Evolutionary conservation across 257 asterid genomes (phyloP).

Genomic region (Jaltomata sinuosa): DNA sequence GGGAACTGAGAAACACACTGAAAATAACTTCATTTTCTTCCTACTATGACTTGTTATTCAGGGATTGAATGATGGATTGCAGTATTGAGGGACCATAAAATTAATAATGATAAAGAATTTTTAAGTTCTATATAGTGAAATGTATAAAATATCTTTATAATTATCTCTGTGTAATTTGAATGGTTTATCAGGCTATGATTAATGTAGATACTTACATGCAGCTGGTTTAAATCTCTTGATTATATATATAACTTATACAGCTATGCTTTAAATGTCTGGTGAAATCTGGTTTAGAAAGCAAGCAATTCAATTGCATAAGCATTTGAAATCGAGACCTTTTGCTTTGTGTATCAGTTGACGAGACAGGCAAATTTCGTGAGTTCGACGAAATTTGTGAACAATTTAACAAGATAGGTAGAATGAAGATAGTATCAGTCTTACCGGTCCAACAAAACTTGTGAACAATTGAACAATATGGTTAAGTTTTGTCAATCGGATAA

Average conservation of each 20-base stretch:
- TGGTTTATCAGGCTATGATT: background rate
- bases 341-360: no score
- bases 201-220: background rate
- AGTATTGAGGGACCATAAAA: background rate
- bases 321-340: no score
- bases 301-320: no score
- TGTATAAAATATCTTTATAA: background rate
- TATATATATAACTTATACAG: no score
- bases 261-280: no score
- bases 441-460: no score
- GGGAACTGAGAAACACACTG: background rate
- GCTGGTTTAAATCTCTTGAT: background rate
- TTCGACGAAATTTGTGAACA: no score
- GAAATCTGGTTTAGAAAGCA: no score
- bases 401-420: no score
- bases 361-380: no score
- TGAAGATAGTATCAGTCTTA: no score
- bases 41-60: background rate
- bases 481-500: no score
- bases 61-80: background rate
- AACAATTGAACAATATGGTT: background rate
- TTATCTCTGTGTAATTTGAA: background rate
- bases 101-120: background rate
- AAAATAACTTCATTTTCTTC: background rate
- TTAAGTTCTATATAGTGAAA: background rate